Evolutionary conservation across 2,329 filamentous ascomycete species (phyloP), one percentile per base, ranked within the genome.

Genomic region (Colletotrichum sp.): DNA sequence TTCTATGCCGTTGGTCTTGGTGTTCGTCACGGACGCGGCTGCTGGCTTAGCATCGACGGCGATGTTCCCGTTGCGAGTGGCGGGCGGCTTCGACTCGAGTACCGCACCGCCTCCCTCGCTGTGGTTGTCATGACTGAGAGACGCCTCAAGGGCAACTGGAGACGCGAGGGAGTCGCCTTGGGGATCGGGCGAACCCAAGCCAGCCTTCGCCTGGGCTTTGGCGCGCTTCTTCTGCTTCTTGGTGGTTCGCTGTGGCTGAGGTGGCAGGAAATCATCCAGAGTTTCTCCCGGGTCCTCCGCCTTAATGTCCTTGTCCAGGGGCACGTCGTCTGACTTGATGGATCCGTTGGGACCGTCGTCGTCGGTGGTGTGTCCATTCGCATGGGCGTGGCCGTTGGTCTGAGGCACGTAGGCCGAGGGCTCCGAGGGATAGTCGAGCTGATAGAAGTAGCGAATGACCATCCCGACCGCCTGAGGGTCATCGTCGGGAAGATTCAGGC

Each of bases 191-290:
- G 68, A 66, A 10, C 28, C 32, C 26, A 26, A 5, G 8, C 9
- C 24, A n/a, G 71, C 68, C n/a, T 75, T 71, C 16, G 62, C 59
- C 16, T 57, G 28, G 21, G 68, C 67, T 30, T 71, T 75, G 21
- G 60, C 62, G 21, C 72, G 72, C 30, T 75, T 75, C 30, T 75
- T 75, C 44, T 75, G 67, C 44, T 75, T 75, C 5, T 75, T 75
- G 60, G 52, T 75, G 8, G 65, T 60, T 34, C 62, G 39, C 32
- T 57, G 67, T 5, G 68, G 72, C 32, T 65, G 67, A 5, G 68
- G 39, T 15, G 72, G 72, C 8, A 75, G 68, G 16, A 75, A 75
- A 28, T 75, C 72, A 28, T 75, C 72, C 6, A 75, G 62, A 0
- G 68, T 6, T 60, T 75, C 72, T 21, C 6, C 34, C 2, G 21